Conservation (phyloP, 495 filamentous ascomycete genomes). For the Tuber calosporum region DNA sequence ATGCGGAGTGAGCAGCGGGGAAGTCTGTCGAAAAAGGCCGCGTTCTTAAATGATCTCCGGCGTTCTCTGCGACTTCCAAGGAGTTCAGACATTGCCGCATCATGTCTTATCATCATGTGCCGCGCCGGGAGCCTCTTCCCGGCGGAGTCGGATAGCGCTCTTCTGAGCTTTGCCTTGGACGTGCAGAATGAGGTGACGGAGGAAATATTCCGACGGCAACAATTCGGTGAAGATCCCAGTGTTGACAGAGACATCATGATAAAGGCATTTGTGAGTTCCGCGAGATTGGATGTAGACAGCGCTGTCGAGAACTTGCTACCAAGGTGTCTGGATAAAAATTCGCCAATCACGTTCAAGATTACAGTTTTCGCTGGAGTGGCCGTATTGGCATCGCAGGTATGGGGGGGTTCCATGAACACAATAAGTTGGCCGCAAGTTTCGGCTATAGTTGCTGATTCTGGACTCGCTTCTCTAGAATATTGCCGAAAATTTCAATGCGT, state of each 20-base stretch:
- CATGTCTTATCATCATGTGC: conserved; percentile 54
- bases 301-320: conserved; percentile 51
- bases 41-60: conserved; percentile 55
- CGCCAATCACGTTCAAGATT: conserved; percentile 56
- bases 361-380: conserved; percentile 49
- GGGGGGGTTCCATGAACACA: neutral
- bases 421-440: conserved; percentile 44
- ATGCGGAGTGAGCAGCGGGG: conserved; percentile 53
- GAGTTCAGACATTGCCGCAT: conserved; percentile 55
- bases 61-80: conserved; percentile 50
- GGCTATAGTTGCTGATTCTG: conserved; percentile 46
- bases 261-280: conserved; percentile 57
- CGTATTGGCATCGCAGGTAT: conserved; percentile 38
- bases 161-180: conserved; percentile 59
- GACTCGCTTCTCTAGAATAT: conserved; percentile 40
- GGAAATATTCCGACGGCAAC: conserved; percentile 53
- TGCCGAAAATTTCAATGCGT: conserved; percentile 47
- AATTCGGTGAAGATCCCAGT: conserved; percentile 44
- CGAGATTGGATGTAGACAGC: conserved; percentile 53
- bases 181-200: conserved; percentile 59
- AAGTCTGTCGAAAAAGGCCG: conserved; percentile 55
- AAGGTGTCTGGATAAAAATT: conserved; percentile 50
- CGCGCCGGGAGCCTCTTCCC: conserved; percentile 56
- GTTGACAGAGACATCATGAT: conserved; percentile 57
- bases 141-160: conserved; percentile 53